phyloP scores from a whole-genome alignment of 164 flowering plant genomes.

The Piper betle region DNA sequence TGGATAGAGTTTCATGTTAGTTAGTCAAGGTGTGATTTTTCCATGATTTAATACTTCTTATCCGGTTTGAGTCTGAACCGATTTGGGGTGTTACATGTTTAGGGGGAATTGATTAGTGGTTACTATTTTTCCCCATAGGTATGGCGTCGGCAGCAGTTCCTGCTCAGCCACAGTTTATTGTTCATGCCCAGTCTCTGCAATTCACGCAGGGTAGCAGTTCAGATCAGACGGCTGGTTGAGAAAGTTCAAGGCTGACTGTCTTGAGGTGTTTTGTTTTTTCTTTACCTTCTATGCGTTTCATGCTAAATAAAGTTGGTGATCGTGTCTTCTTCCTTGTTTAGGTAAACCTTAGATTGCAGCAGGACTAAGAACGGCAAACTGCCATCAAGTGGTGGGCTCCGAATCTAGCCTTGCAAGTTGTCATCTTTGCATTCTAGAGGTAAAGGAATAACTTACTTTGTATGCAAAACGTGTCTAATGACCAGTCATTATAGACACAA shows the following conservation, averaged over 20 bases:
- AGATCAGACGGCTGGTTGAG: constrained; percentile 83
- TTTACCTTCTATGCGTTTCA: neutral
- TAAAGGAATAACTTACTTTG: constrained; percentile 7
- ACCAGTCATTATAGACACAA: neutral
- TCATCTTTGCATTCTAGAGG: constrained; percentile 92
- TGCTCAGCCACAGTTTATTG: constrained; percentile 62
- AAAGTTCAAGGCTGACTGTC: constrained; percentile 31
- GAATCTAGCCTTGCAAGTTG: constrained; percentile 90
- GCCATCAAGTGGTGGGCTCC: constrained; percentile 96
- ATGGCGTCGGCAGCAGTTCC: constrained; percentile 55
- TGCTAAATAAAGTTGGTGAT: neutral
- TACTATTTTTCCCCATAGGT: constrained; percentile 12
- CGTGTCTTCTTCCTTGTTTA: neutral
- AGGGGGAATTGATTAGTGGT: too few species aligned
- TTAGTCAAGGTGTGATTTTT: too few species aligned
- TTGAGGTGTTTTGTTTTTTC: constrained; percentile 12
- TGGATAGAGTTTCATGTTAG: too few species aligned
- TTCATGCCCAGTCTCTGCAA: constrained; percentile 77
- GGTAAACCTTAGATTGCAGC: constrained; percentile 72
- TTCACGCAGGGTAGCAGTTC: constrained; percentile 73
- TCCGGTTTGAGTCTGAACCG: too few species aligned
- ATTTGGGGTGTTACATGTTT: too few species aligned
- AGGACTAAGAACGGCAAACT: constrained; percentile 89
- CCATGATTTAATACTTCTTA: too few species aligned
- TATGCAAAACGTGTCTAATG: too few species aligned